phyloP scores from a whole-genome alignment of 441 rosid genomes.

The Lepidium campestre region DNA sequence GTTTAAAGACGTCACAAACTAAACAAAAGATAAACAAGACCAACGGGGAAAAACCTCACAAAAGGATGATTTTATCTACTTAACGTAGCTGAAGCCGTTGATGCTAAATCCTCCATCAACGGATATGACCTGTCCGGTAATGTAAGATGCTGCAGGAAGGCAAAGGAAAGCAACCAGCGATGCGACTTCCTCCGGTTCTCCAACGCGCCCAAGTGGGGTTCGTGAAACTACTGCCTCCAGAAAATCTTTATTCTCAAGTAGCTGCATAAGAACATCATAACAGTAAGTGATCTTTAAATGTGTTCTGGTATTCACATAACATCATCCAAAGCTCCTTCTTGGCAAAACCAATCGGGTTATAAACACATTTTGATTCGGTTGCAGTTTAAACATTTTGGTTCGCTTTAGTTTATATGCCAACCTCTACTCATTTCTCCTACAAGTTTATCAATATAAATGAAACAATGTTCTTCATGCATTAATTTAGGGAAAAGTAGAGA shows the following conservation, averaged over 20 bases:
- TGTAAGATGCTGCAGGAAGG: conserved; percentile 78
- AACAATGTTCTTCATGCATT: neutral
- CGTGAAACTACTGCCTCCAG: conserved; percentile 40
- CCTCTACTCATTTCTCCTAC: neutral
- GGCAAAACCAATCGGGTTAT: neutral
- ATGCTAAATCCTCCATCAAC: conserved; percentile 79
- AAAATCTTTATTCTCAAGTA: conserved; percentile 50
- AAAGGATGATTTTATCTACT: neutral
- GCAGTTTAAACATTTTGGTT: neutral
- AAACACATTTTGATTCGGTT: neutral
- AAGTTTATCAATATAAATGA: neutral
- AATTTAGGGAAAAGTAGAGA: neutral
- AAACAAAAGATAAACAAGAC: neutral
- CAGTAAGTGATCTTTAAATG: neutral
- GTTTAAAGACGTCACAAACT: neutral
- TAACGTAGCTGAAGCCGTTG: conserved; percentile 45
- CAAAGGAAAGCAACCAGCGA: conserved; percentile 73
- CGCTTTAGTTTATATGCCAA: neutral
- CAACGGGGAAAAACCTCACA: neutral
- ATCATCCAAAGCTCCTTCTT: neutral
- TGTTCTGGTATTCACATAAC: neutral
- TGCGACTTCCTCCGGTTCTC: conserved; percentile 75
- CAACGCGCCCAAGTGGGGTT: conserved; percentile 71
- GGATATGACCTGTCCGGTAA: conserved; percentile 68
- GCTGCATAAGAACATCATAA: conserved; percentile 30